Evolutionary conservation across 306 rosid species (phyloP).

Genomic region (Herpetospermum pedunculosum): DNA sequence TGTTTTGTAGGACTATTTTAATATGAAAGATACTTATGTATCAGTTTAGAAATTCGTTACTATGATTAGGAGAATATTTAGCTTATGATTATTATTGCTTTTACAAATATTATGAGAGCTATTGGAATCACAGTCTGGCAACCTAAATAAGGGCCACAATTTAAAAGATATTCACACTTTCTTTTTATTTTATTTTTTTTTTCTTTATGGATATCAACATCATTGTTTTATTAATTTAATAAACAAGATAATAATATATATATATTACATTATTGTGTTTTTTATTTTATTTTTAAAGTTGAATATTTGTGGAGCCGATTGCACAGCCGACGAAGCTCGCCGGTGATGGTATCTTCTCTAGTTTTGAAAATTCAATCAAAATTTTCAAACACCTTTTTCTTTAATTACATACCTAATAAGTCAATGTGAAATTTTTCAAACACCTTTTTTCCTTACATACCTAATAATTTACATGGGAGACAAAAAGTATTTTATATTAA

Average conservation of each 20-base stretch:
- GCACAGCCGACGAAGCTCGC: neutral
- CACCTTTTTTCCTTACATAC: no score
- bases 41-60: neutral
- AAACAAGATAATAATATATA: neutral
- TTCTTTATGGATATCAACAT: constrained; percentile 3
- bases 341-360: neutral
- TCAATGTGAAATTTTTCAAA: neutral
- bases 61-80: constrained; percentile 8
- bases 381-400: neutral
- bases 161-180: neutral
- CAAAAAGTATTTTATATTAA: neutral
- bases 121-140: constrained; percentile 8
- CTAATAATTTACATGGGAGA: neutral
- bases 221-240: neutral
- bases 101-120: neutral
- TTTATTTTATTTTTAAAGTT: neutral
- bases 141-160: neutral
- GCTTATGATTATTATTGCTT: constrained; percentile 1
- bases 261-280: neutral
- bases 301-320: neutral
- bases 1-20: neutral
- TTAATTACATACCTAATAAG: neutral
- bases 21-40: neutral
- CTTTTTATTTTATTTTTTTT: neutral
- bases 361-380: neutral